Evolutionary conservation across 2,329 filamentous ascomycete genomes (phyloP).

Genomic region (Gaeumannomyces sp.): DNA sequence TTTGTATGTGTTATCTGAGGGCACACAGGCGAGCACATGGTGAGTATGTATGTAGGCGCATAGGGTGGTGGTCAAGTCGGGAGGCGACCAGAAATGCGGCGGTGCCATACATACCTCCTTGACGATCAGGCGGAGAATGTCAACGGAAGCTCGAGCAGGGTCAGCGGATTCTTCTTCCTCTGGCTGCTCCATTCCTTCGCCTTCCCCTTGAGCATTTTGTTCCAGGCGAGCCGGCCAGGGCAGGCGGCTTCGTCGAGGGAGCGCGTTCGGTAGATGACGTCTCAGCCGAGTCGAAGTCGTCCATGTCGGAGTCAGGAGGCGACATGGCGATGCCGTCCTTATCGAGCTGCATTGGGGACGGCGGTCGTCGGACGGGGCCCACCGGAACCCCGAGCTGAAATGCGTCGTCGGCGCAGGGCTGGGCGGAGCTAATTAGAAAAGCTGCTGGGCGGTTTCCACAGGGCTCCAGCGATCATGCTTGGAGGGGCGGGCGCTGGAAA

Average conservation of each 20-base stretch:
- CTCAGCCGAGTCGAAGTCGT: conserved; percentile 5
- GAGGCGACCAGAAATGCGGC: too few species aligned
- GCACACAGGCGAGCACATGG: conserved; percentile 7
- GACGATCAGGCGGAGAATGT: conserved; percentile 71
- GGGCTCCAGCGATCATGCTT: background rate
- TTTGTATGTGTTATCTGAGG: conserved; percentile 72
- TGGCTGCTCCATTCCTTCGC: conserved; percentile 62
- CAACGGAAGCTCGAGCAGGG: conserved; percentile 71
- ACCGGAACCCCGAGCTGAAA: background rate
- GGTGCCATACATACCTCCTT: conserved; percentile 55
- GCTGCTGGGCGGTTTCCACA: conserved; percentile 6
- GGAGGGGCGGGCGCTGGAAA: background rate
- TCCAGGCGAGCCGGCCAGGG: conserved; percentile 17
- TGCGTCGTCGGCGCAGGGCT: background rate
- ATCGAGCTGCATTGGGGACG: conserved; percentile 6
- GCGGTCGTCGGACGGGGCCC: too few species aligned
- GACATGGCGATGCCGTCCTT: conserved; percentile 10
- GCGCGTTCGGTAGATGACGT: conserved; percentile 5
- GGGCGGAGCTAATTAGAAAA: conserved; percentile 5
- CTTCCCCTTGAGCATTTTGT: conserved; percentile 50
- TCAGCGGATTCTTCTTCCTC: conserved; percentile 51
- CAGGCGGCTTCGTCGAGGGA: conserved; percentile 12
- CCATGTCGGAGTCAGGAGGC: background rate
- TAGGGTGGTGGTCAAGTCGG: background rate
- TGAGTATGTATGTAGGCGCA: conserved; percentile 7